A percentile compares a stretch with the other conserved stretches of the same genome.
Evolutionary conservation across 352 stramenopile genomes (phyloP).

Genomic region (Pseudoperonospora humuli): DNA sequence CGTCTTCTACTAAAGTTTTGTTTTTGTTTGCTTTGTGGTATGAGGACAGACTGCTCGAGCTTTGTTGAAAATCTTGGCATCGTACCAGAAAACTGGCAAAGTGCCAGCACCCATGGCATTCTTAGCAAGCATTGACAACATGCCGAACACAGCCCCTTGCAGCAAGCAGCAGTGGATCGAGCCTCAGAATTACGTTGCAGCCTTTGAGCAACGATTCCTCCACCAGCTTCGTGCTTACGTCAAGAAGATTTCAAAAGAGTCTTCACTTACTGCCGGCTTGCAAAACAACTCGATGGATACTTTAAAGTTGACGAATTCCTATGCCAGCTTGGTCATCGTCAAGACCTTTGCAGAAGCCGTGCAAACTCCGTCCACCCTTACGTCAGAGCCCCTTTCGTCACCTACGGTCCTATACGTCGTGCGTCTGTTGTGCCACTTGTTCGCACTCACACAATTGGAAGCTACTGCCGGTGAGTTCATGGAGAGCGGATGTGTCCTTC

Average conservation of each 20-base stretch:
- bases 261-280: slow-evolving; percentile 27
- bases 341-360: slow-evolving; percentile 42
- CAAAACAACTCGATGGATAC: slow-evolving; percentile 52
- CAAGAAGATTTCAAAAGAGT: slow-evolving; percentile 23
- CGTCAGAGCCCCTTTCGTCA: slow-evolving; percentile 6
- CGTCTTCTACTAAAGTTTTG: not conserved
- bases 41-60: slow-evolving; percentile 28
- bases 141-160: slow-evolving; percentile 15
- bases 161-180: slow-evolving; percentile 34
- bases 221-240: slow-evolving; percentile 37
- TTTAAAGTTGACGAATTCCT: slow-evolving; percentile 48
- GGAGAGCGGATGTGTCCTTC: slow-evolving; percentile 43
- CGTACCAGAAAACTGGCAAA: slow-evolving; percentile 18
- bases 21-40: not conserved
- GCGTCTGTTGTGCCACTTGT: slow-evolving; percentile 55
- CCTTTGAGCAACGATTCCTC: slow-evolving; percentile 52
- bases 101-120: slow-evolving; percentile 32
- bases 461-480: slow-evolving; percentile 52
- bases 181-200: slow-evolving; percentile 33
- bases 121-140: slow-evolving; percentile 35
- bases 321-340: slow-evolving; percentile 43
- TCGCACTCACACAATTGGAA: slow-evolving; percentile 71
- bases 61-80: slow-evolving; percentile 38
- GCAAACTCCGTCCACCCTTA: slow-evolving; percentile 24
- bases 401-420: slow-evolving; percentile 10